phyloP scores from a whole-genome alignment of 2,329 filamentous ascomycete genomes.

The Microascus cirrosus region DNA sequence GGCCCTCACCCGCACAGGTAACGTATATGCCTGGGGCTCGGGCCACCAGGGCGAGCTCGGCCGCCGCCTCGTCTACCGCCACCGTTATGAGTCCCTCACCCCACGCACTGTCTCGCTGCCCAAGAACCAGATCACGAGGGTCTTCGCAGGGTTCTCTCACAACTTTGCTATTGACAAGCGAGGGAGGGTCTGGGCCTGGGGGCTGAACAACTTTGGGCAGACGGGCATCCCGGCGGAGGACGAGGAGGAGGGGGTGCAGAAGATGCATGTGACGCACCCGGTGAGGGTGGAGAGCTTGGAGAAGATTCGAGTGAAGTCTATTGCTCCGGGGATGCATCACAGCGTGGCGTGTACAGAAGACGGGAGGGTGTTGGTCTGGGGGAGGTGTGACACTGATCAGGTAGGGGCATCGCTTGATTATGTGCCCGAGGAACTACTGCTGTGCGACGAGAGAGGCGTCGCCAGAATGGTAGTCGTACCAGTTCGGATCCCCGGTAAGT shows the following conservation, averaged over 20 bases:
- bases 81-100: slow-evolving; percentile 31
- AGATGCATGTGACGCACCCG: slow-evolving; percentile 46
- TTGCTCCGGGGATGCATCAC: slow-evolving; percentile 57
- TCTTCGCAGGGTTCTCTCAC: slow-evolving; percentile 62
- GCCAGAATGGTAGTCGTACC: slow-evolving; percentile 50
- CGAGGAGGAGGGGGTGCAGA: slow-evolving; percentile 39
- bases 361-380: slow-evolving; percentile 50
- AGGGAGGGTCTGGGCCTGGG: slow-evolving; percentile 69
- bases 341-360: slow-evolving; percentile 50
- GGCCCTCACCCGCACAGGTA: slow-evolving; percentile 36
- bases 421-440: slow-evolving; percentile 36
- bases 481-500: slow-evolving; percentile 15
- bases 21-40: slow-evolving; percentile 45
- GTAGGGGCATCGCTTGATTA: slow-evolving; percentile 45
- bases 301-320: slow-evolving; percentile 57
- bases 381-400: slow-evolving; percentile 41
- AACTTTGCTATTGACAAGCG: slow-evolving; percentile 66
- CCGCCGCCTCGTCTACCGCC: slow-evolving; percentile 37
- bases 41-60: slow-evolving; percentile 32
- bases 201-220: slow-evolving; percentile 78
- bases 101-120: slow-evolving; percentile 22
- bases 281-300: slow-evolving; percentile 52
- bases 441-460: slow-evolving; percentile 49
- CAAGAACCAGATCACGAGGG: slow-evolving; percentile 56
- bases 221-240: slow-evolving; percentile 53